phyloP scores from a whole-genome alignment of 805 yeast genomes.

The Komagataella kurtzmanii region DNA sequence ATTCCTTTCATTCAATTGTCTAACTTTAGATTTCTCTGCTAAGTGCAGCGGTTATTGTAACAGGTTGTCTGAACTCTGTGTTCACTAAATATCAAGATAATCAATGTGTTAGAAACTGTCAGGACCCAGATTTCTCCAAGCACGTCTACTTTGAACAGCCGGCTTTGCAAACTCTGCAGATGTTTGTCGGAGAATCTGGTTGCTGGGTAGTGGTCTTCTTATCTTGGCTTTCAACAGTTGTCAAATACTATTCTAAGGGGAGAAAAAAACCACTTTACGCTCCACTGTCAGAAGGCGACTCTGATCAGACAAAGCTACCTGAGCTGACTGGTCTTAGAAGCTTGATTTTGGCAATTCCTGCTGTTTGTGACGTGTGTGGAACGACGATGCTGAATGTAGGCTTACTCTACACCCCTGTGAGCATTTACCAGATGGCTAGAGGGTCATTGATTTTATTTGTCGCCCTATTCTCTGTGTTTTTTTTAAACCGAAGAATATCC shows the following conservation, averaged over 20 bases:
- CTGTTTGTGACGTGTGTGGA: constrained; percentile 57
- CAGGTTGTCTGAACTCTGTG: constrained; percentile 65
- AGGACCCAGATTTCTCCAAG: constrained; percentile 24
- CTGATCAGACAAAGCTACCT: background rate
- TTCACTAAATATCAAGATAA: constrained; percentile 67
- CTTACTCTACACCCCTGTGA: constrained; percentile 59
- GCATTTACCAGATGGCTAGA: constrained; percentile 77
- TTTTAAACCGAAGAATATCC: constrained; percentile 40
- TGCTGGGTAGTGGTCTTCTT: constrained; percentile 20
- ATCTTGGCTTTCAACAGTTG: background rate
- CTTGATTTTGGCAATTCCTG: constrained; percentile 39
- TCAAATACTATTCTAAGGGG: background rate
- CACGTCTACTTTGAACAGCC: constrained; percentile 59
- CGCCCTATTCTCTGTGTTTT: constrained; percentile 53
- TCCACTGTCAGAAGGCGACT: background rate
- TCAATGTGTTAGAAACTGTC: constrained; percentile 51
- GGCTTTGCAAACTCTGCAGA: constrained; percentile 64
- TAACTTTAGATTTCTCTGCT: constrained; percentile 15
- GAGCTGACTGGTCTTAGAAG: constrained; percentile 12
- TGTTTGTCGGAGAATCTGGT: constrained; percentile 61
- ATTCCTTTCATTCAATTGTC: background rate
- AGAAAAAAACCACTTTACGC: background rate
- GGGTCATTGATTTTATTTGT: constrained; percentile 69
- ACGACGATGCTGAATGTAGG: constrained; percentile 74
- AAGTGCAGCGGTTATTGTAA: constrained; percentile 40